These are phyloP conservation scores for Nectriaceae sp. DNA, from an alignment of 2,329 filamentous ascomycete species.

Conservation along the genomic window DNA sequence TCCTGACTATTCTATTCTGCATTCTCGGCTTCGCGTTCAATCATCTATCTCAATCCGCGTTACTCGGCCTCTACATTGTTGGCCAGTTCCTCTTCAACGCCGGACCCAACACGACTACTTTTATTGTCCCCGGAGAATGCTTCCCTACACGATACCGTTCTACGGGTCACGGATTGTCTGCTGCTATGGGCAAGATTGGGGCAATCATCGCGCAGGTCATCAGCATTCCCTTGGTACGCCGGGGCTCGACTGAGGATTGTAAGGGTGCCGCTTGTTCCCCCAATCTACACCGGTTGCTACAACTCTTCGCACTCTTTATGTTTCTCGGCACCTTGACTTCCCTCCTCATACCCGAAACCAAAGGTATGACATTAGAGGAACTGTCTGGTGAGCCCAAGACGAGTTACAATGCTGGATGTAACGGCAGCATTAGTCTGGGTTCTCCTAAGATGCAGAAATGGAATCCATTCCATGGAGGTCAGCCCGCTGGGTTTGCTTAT, in stretches of 20 bases:
- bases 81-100: slow-evolving; percentile 70
- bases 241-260: slow-evolving; percentile 53
- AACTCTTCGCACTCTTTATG: slow-evolving; percentile 83
- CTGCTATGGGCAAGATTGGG: slow-evolving; percentile 67
- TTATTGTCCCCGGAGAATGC: slow-evolving; percentile 65
- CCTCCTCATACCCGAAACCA: slow-evolving; percentile 77
- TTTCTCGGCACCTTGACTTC: slow-evolving; percentile 68
- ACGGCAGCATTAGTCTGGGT: slow-evolving; percentile 47
- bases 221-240: slow-evolving; percentile 62
- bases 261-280: slow-evolving; percentile 50
- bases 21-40: slow-evolving; percentile 63
- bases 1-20: slow-evolving; percentile 63
- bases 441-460: slow-evolving; percentile 36
- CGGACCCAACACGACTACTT: slow-evolving; percentile 67
- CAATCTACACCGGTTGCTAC: slow-evolving; percentile 73
- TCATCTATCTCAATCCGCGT: slow-evolving; percentile 45
- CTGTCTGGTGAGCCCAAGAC: slow-evolving; percentile 67
- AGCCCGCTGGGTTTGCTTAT: slow-evolving; percentile 53
- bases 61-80: slow-evolving; percentile 64
- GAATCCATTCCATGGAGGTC: slow-evolving; percentile 53
- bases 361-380: slow-evolving; percentile 71
- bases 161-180: slow-evolving; percentile 65
- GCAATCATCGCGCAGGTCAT: slow-evolving; percentile 69
- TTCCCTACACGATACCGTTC: slow-evolving; percentile 65
- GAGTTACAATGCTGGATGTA: slow-evolving; percentile 54